Conservation (phyloP, 805 yeast species). For the Zygosaccharomyces rouxii region DNA sequence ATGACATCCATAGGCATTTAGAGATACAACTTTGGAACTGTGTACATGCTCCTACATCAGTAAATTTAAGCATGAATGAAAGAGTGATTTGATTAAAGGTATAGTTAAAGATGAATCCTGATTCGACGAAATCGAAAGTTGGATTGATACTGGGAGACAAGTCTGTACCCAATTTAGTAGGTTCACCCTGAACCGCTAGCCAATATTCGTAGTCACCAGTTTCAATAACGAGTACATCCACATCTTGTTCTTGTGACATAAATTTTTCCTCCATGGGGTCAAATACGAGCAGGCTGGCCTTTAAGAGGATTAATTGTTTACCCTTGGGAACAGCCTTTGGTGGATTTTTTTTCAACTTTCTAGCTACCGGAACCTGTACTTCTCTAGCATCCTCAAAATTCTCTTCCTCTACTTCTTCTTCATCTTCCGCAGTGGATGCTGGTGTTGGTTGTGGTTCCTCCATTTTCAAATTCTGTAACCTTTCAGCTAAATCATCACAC, state of each 20-base stretch:
- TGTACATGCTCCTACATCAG: constrained; percentile 37
- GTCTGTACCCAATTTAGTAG: constrained; percentile 37
- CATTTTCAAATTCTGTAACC: constrained; percentile 32
- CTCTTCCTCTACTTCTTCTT: constrained; percentile 13
- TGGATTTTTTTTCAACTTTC: constrained; percentile 3
- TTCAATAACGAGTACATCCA: constrained; percentile 40
- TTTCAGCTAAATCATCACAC: constrained; percentile 20
- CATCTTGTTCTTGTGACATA: constrained; percentile 37
- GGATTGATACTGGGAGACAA: constrained; percentile 56
- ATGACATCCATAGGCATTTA: constrained; percentile 56
- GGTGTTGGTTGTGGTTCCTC: constrained; percentile 14
- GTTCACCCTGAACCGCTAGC: constrained; percentile 41
- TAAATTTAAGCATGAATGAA: constrained; percentile 64
- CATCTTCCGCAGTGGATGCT: background rate
- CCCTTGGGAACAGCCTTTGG: constrained; percentile 16
- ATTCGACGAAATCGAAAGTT: constrained; percentile 50
- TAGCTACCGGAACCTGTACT: background rate
- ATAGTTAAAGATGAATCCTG: constrained; percentile 62
- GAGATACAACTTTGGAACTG: constrained; percentile 52
- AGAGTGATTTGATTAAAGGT: constrained; percentile 39
- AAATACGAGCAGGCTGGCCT: constrained; percentile 50
- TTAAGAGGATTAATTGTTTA: constrained; percentile 8
- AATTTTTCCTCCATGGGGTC: constrained; percentile 51
- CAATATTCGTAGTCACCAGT: constrained; percentile 49
- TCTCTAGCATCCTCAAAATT: constrained; percentile 25